Conservation (phyloP, 2,329 filamentous ascomycete genomes). For the Claviceps humidiphila region DNA sequence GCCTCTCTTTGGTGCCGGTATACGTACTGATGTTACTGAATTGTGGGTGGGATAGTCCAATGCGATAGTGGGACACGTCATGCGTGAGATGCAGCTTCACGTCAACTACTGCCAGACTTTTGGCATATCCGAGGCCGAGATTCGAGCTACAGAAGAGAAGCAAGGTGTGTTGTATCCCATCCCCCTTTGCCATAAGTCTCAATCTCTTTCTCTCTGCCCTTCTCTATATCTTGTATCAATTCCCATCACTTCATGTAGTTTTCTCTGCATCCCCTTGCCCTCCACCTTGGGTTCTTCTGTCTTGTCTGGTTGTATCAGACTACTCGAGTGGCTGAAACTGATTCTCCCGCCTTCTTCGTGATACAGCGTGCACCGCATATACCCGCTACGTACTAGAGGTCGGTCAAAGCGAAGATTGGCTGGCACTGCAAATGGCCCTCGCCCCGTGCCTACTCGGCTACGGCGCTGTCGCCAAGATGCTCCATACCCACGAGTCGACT, state of each 20-base stretch:
- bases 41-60: conserved; percentile 16
- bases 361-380: conserved; percentile 62
- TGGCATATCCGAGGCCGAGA: conserved; percentile 59
- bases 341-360: not conserved
- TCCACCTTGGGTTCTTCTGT: not conserved
- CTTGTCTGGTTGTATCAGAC: not conserved
- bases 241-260: too few species aligned
- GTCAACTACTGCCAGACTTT: conserved; percentile 71
- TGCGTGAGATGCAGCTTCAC: conserved; percentile 70
- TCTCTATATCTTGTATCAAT: not conserved
- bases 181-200: not conserved
- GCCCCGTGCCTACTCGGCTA: conserved; percentile 88
- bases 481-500: conserved; percentile 50
- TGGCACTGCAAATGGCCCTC: conserved; percentile 72
- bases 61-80: conserved; percentile 60
- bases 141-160: conserved; percentile 61
- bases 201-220: not conserved
- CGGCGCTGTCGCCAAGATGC: conserved; percentile 59
- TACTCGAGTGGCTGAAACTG: not conserved
- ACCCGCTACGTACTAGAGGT: conserved; percentile 80
- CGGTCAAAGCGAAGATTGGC: conserved; percentile 75
- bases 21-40: not conserved
- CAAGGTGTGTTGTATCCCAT: conserved; percentile 33
- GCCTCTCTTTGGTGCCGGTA: too few species aligned
- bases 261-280: not conserved